Evolutionary conservation across 2,329 filamentous ascomycete species (phyloP), one percentile per base, ranked within the genome.

Genomic region (Claviceps sp.): DNA sequence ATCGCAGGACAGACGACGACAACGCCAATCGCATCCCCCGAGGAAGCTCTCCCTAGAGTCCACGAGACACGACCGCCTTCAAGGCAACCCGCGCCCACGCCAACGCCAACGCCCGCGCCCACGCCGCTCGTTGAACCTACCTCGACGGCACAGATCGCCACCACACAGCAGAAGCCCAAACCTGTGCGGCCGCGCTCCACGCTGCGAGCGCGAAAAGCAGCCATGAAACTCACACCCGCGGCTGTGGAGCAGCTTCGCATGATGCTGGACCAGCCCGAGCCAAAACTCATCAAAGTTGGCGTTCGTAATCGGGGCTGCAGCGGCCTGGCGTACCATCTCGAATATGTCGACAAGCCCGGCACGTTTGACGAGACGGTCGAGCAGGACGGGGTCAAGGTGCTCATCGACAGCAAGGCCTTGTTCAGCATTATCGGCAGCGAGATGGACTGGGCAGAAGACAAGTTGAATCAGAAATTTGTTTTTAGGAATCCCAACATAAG

Each of bases 361-460:
- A 74, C 79, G 40, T 91, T 97, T 61, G 93, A 98, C 62, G 93
- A 98, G 68, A 77, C 84, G 50, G 88, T 98, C 1, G 90, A 94
- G 65, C 93, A 98, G 66, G 93, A 97, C 62, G 93, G 91, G 0
- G 91, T 98, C 53, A 91, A 87, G 70, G 91, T 98, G 37, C 68
- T 97, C 65, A 93, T 98, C 53, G 93, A 98, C 68, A 95, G 88
- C 75, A 97, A 96, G 73, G 93, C 93, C 43, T 72, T 98, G 48
- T 90, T 98, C 66, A 97, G 91, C 68, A 97, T 98, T 51, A 96
- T 98, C 61, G 93, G 93, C 5, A 95, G 86, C 64, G 91, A 97
- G 71, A 98, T 98, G 93, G 93, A 98, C 65, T 98, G 91, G 90
- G 77, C 91, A 11, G 90, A 97, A 70, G 93, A 97, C 62, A 95